Base-by-base conservation (phyloP, 1,284 basidiomycete species). In the Irpex rosettiformis region DNA sequence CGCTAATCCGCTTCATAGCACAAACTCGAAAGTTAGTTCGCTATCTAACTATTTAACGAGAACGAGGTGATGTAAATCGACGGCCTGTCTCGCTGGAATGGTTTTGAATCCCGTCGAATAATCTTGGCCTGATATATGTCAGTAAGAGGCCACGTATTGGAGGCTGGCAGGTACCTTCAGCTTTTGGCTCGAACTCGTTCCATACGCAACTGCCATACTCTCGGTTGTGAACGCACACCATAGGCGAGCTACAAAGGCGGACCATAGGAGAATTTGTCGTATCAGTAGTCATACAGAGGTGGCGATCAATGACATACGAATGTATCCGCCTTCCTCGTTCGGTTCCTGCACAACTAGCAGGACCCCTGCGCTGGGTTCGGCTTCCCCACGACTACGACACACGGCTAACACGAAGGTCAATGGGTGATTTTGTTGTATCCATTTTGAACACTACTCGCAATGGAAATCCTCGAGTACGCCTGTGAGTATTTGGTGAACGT, bases 141-240 rank as follows among this genome's bases (percentile, higher is more conserved):
- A 52, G 28, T 24, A 57, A 22, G 55, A n/a, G 2, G 25, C 22
- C 18, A 40, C 18, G 18, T 47, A 18, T 47, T n/a, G 43, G n/a
- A 33, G 47, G 28, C 52, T 4, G 24, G 42, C 40, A 67, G 73
- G 56, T 70, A 86, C 88, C 77, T 81, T 83, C 24, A 86, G 81
- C 66, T 77, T 81, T 27, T 76, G 73, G 45, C 76, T 72, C 48
- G 67, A 65, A 43, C 81, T 77, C 22, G 84, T 83, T 6, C 80
- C 80, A 64, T 86, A 89, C 33, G 80, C 89, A 54, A 91, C 75
- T 0, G 89, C 87, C 88, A 92, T 91, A 68, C 86, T 89, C 28
- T 82, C 75, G n/a, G 89, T 86, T 8, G 89, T 91, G 73, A 92
- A 92, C 37, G 84, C 88, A 67, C 89, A 91, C 86, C 88, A 91